Conservation (phyloP, 192 early-diverging fungal species). For the Bifiguratus adelaidae region DNA sequence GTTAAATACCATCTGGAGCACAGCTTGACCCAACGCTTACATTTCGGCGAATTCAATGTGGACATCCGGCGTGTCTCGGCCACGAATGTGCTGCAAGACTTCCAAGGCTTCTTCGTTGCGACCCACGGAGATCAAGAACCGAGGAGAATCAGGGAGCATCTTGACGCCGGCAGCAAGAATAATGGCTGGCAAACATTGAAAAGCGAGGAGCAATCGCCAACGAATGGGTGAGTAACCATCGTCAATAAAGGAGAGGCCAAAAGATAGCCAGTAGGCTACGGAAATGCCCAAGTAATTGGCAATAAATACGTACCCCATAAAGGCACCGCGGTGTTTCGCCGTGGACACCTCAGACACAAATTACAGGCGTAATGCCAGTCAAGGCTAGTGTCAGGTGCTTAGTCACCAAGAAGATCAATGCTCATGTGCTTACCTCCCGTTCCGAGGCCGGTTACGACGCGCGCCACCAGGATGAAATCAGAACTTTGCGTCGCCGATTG, state of each 20-base stretch:
- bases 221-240: conserved; percentile 31
- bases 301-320: conserved; percentile 79
- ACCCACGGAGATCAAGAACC: conserved; percentile 67
- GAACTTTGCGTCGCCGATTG: conserved; percentile 49
- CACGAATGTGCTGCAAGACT: no score
- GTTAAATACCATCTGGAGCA: no score
- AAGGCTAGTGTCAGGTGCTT: conserved; percentile 7
- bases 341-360: conserved; percentile 66
- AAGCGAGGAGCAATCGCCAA: conserved; percentile 73
- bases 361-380: no score
- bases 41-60: no score
- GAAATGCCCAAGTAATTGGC: conserved; percentile 81
- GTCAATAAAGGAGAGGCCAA: conserved; percentile 19
- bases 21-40: no score
- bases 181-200: conserved; percentile 73
- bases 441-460: conserved; percentile 61
- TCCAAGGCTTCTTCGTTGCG: conserved; percentile 54
- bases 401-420: conserved; percentile 10
- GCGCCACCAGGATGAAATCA: conserved; percentile 58
- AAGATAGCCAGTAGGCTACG: conserved; percentile 39
- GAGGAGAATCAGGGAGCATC: conserved; percentile 80
- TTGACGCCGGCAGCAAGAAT: conserved; percentile 53
- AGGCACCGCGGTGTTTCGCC: conserved; percentile 68
- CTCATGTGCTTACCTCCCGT: conserved; percentile 14
- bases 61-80: no score